These are phyloP conservation scores for Thuidium tamariscinum DNA, from an alignment of 225 moss, liverwort and hornwort genomes.

Conservation along the genomic window DNA sequence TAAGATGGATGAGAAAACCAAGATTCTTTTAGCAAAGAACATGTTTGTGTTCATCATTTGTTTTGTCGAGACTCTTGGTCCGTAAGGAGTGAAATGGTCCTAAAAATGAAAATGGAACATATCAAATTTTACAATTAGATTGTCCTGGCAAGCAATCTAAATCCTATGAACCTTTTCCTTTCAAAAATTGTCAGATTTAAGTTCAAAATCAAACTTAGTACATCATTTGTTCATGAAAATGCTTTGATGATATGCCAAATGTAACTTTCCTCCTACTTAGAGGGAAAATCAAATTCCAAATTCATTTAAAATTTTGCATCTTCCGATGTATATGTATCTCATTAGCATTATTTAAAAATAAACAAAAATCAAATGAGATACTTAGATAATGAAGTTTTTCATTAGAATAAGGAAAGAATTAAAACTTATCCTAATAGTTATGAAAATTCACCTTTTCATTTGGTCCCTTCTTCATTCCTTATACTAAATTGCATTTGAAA, in stretches of 20 bases:
- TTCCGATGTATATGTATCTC: background rate
- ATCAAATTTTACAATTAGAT: background rate
- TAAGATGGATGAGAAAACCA: background rate
- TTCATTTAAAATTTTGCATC: background rate
- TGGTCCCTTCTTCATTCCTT: background rate
- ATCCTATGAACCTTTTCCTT: background rate
- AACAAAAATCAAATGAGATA: background rate
- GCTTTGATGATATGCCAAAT: background rate
- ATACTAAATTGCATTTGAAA: background rate
- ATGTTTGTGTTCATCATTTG: background rate
- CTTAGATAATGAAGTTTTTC: background rate
- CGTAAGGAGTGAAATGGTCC: background rate
- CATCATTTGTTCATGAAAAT: background rate
- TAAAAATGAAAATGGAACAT: background rate
- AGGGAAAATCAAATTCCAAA: background rate
- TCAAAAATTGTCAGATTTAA: background rate
- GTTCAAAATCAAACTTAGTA: background rate
- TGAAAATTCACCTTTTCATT: background rate
- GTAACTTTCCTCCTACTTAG: rapidly evolving
- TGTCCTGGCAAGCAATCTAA: background rate
- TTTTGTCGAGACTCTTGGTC: background rate
- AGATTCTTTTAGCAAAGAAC: background rate
- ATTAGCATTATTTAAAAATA: background rate
- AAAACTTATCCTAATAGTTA: background rate
- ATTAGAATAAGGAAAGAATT: background rate